These are phyloP conservation scores for Metschnikowia kunwiensis DNA, from an alignment of 805 yeast species.

Conservation along the genomic window DNA sequence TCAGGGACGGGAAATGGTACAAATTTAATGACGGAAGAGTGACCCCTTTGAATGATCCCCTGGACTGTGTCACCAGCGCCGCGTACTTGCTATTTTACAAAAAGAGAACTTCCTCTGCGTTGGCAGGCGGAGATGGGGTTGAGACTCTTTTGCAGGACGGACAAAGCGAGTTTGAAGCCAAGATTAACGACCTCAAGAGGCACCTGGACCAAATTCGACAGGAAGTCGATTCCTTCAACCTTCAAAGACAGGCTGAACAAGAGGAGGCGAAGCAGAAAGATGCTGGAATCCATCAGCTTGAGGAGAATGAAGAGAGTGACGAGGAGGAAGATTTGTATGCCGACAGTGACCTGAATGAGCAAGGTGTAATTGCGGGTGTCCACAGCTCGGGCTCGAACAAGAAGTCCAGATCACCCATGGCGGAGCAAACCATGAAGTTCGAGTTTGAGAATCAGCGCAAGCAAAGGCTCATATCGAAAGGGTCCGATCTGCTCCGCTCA, in stretches of 20 bases:
- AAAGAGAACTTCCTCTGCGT: conserved; percentile 39
- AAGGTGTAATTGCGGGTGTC: not conserved
- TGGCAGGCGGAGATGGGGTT: conserved; percentile 17
- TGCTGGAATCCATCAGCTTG: not conserved
- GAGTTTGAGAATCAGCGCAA: conserved; percentile 19
- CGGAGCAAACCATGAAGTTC: conserved; percentile 15
- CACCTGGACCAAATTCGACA: conserved; percentile 13
- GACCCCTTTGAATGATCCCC: conserved; percentile 51
- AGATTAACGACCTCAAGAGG: conserved; percentile 41
- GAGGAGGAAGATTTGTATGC: conserved; percentile 14
- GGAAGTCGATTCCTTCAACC: conserved; percentile 14
- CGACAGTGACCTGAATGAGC: conserved; percentile 7
- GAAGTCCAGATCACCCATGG: conserved; percentile 18
- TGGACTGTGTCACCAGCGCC: conserved; percentile 62
- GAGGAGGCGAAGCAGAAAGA: conserved; percentile 17
- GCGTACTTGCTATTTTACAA: conserved; percentile 88
- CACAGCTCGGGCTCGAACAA: conserved; percentile 7
- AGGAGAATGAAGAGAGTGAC: conserved; percentile 1
- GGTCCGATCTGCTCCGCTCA: conserved; percentile 17
- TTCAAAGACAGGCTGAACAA: conserved; percentile 16
- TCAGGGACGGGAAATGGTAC: conserved; percentile 77
- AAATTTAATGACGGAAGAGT: conserved; percentile 87
- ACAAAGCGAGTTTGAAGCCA: conserved; percentile 40
- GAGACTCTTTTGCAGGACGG: conserved; percentile 38
- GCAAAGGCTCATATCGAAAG: conserved; percentile 20